Evolutionary conservation across 345 rosid species (phyloP).

Genomic region (Brassica incana): DNA sequence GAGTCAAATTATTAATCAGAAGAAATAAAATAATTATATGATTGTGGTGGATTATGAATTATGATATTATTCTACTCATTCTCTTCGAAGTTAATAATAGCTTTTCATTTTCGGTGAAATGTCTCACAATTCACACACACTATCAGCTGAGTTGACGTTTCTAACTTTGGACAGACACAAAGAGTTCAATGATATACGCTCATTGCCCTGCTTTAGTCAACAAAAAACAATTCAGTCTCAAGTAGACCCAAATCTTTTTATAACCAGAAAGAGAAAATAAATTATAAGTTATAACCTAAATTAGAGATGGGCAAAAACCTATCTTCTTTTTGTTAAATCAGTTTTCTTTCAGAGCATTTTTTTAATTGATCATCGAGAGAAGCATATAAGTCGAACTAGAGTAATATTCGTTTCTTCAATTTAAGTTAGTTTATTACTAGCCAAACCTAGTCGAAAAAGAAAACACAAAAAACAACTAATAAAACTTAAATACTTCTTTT

Average conservation of each 20-base stretch:
- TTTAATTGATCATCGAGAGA: not conserved
- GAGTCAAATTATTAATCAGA: slow-evolving; percentile 31
- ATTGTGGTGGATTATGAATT: not conserved
- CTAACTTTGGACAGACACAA: slow-evolving; percentile 25
- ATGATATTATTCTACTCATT: not conserved
- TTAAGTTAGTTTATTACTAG: not conserved
- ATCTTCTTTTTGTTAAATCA: not conserved
- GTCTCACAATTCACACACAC: not conserved
- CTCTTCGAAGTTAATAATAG: not conserved
- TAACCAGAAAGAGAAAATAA: not conserved
- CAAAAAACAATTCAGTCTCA: slow-evolving; percentile 10
- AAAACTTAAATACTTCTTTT: not conserved
- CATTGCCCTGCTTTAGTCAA: slow-evolving; percentile 12
- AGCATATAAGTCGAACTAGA: slow-evolving; percentile 1
- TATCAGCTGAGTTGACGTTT: slow-evolving; percentile 22
- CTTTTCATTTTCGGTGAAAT: slow-evolving; percentile 1
- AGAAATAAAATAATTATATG: not conserved
- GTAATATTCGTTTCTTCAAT: not conserved
- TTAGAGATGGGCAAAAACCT: not conserved
- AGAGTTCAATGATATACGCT: slow-evolving; percentile 4
- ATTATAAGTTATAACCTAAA: not conserved
- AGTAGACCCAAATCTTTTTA: slow-evolving; percentile 4
- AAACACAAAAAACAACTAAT: not conserved
- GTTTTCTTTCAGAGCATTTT: not conserved
- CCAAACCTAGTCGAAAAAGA: not conserved